Evolutionary conservation across 2,329 filamentous ascomycete genomes (phyloP).

Genomic region (Microcera coccophila): DNA sequence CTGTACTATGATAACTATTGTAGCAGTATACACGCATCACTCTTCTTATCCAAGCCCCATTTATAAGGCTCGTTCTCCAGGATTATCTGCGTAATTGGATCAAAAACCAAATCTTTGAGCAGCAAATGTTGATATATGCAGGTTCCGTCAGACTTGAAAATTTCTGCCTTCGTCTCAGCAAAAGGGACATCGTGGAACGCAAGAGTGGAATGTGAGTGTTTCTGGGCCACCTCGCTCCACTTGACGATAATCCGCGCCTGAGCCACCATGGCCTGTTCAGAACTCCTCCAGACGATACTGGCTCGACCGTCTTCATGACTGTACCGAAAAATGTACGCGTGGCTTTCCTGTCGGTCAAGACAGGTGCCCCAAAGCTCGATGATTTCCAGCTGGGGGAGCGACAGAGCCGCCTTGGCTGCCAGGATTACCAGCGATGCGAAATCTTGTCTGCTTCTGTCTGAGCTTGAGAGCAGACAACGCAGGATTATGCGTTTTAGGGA

Average conservation of each 20-base stretch:
- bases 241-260: conserved; percentile 9
- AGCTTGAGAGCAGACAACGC: conserved; percentile 7
- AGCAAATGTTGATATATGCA: conserved; percentile 14
- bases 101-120: conserved; percentile 14
- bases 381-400: conserved; percentile 11
- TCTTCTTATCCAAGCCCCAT: conserved; percentile 4
- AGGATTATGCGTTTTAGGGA: conserved; percentile 9
- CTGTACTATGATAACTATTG: no score
- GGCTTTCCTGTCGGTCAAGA: conserved; percentile 6
- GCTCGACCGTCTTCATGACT: conserved; percentile 6
- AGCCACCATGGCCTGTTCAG: conserved; percentile 5
- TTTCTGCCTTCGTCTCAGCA: conserved; percentile 10
- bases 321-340: conserved; percentile 14
- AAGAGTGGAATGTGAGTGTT: conserved; percentile 10
- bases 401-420: conserved; percentile 14
- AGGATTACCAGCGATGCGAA: conserved; percentile 13
- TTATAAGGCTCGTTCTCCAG: conserved; percentile 11
- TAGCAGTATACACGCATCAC: no score
- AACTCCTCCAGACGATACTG: conserved; percentile 13
- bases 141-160: conserved; percentile 9
- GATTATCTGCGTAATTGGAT: conserved; percentile 14
- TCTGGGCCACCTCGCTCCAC: conserved; percentile 14
- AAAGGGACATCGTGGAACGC: conserved; percentile 7
- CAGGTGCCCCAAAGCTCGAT: conserved; percentile 13
- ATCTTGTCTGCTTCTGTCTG: conserved; percentile 10